phyloP scores from a whole-genome alignment of 768 basidiomycete species.

The Auriscalpium vulgare region DNA sequence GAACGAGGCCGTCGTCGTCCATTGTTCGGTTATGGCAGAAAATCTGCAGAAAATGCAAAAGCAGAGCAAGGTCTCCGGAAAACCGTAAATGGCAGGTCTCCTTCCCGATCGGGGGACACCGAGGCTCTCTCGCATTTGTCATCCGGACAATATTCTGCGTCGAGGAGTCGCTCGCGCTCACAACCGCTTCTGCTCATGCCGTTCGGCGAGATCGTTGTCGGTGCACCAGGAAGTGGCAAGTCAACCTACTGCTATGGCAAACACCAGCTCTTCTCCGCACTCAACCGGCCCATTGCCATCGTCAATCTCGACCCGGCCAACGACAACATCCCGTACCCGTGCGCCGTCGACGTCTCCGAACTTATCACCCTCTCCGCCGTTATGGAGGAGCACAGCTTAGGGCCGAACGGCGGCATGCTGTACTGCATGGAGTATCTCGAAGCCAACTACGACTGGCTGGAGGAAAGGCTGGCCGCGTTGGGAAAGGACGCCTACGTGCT shows the following conservation, averaged over 20 bases:
- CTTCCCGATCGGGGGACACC: no score
- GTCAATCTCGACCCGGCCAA: slow-evolving; percentile 98
- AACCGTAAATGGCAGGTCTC: no score
- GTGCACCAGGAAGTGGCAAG: slow-evolving; percentile 81
- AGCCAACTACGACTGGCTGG: slow-evolving; percentile 86
- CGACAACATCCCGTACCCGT: slow-evolving; percentile 76
- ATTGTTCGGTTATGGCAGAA: background rate
- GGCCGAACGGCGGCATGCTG: slow-evolving; percentile 93
- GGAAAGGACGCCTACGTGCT: slow-evolving; percentile 78
- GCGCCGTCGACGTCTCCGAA: slow-evolving; percentile 74
- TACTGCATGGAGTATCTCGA: slow-evolving; percentile 77
- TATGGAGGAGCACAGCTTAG: slow-evolving; percentile 77
- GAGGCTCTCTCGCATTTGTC: no score
- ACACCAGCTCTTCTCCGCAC: slow-evolving; percentile 81
- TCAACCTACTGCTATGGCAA: slow-evolving; percentile 87
- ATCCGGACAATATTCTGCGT: no score
- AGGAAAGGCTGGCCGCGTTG: slow-evolving; percentile 54
- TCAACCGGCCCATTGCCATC: slow-evolving; percentile 78
- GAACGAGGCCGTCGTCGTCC: slow-evolving; percentile 12
- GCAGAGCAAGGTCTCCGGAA: no score
- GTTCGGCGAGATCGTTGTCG: slow-evolving; percentile 82
- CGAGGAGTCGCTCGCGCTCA: no score
- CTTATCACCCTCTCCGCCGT: slow-evolving; percentile 84
- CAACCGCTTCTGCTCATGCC: slow-evolving; percentile 42
- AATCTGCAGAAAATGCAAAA: no score